Evolutionary conservation across 2,329 filamentous ascomycete species (phyloP).

Genomic region (Nemania sp.): DNA sequence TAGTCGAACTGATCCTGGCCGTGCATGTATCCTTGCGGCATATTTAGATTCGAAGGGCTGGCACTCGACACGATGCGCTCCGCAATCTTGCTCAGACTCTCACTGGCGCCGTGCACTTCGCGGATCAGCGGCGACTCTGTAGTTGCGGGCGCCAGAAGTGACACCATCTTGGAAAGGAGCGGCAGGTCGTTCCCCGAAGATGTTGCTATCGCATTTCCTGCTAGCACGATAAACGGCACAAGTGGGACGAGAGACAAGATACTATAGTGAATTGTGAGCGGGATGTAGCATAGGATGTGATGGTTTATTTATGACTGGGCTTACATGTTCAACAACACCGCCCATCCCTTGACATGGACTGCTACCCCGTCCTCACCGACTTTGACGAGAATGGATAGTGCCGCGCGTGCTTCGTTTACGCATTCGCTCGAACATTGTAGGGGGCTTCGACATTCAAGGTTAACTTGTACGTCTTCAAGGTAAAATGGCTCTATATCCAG

Average conservation of each 20-base stretch:
- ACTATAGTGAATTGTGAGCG: conserved; percentile 31
- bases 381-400: conserved; percentile 40
- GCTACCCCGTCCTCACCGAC: conserved; percentile 36
- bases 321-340: conserved; percentile 43
- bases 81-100: conserved; percentile 43
- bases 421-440: conserved; percentile 47
- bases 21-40: conserved; percentile 17
- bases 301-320: neutral
- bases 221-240: conserved; percentile 46
- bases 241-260: conserved; percentile 45
- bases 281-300: too few species aligned
- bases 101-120: conserved; percentile 46
- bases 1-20: conserved; percentile 36
- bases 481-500: too few species aligned
- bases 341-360: conserved; percentile 27
- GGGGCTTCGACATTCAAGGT: conserved; percentile 30
- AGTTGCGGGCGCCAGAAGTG: conserved; percentile 35
- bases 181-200: conserved; percentile 41
- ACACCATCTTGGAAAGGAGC: conserved; percentile 41
- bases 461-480: conserved; percentile 16
- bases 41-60: conserved; percentile 15
- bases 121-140: conserved; percentile 32
- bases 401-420: conserved; percentile 42
- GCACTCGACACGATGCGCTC: conserved; percentile 41
- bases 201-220: conserved; percentile 47